These are phyloP conservation scores for Cucurbita argyrosperma DNA, from an alignment of 306 rosid genomes.

Conservation along the genomic window DNA sequence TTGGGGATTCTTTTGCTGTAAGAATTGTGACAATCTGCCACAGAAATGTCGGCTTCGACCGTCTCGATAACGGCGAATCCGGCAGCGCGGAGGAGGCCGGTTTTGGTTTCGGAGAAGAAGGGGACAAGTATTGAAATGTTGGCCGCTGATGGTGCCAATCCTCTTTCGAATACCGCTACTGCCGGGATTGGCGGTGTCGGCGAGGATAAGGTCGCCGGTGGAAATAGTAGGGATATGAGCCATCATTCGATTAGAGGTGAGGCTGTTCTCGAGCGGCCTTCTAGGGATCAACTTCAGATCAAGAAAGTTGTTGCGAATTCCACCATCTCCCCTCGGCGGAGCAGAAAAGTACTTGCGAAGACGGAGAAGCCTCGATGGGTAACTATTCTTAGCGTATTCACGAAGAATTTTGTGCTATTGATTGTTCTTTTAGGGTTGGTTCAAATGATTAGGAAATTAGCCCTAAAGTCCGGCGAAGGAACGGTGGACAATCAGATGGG, in stretches of 20 bases:
- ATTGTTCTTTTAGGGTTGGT: slow-evolving; percentile 36
- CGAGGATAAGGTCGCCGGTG: slow-evolving; percentile 9
- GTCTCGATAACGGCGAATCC: slow-evolving; percentile 82
- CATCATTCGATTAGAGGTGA: slow-evolving; percentile 67
- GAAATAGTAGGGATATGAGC: slow-evolving; percentile 49
- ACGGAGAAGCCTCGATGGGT: slow-evolving; percentile 55
- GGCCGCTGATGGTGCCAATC: slow-evolving; percentile 28
- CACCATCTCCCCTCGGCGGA: slow-evolving; percentile 20
- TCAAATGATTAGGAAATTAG: slow-evolving; percentile 38
- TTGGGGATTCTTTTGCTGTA: background rate
- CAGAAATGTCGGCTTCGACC: slow-evolving; percentile 83
- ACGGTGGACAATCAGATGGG: slow-evolving; percentile 22
- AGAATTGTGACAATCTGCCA: background rate
- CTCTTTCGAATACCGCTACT: slow-evolving; percentile 16
- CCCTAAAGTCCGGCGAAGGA: slow-evolving; percentile 24
- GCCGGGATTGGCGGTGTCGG: slow-evolving; percentile 14
- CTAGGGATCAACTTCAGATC: slow-evolving; percentile 27
- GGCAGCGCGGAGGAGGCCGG: slow-evolving; percentile 66
- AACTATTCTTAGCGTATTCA: slow-evolving; percentile 36
- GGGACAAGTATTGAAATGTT: slow-evolving; percentile 43
- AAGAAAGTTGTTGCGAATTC: slow-evolving; percentile 32
- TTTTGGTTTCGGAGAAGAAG: slow-evolving; percentile 37
- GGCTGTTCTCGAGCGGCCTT: slow-evolving; percentile 28
- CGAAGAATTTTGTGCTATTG: slow-evolving; percentile 40
- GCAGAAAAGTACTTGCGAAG: slow-evolving; percentile 18